Conservation (phyloP, 1,139 yeast genomes). For the Suhomyces bribrorum region DNA sequence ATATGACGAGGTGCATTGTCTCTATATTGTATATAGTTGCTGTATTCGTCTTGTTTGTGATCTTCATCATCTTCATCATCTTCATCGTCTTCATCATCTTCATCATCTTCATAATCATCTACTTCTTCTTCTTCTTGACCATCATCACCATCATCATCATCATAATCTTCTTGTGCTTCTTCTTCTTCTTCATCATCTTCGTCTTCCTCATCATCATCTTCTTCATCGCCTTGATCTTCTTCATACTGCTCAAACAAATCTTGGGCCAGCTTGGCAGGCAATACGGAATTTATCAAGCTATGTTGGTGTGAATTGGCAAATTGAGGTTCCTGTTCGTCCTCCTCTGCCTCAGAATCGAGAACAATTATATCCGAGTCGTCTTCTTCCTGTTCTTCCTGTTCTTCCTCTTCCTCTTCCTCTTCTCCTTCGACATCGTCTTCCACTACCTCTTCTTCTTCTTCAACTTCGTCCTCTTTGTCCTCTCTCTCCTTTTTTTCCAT, state of each 20-base stretch:
- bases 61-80: slow-evolving; percentile 5
- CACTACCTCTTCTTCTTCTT: slow-evolving; percentile 10
- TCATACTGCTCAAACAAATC: slow-evolving; percentile 1
- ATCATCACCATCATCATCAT: slow-evolving; percentile 3
- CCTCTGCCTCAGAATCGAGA: slow-evolving; percentile 4
- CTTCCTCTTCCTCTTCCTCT: slow-evolving; percentile 12
- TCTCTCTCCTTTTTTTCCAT: slow-evolving; percentile 17
- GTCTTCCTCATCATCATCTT: too few species aligned
- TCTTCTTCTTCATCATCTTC: slow-evolving; percentile 2
- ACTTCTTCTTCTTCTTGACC: slow-evolving; percentile 4
- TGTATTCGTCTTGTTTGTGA: slow-evolving; percentile 6
- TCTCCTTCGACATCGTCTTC: slow-evolving; percentile 11
- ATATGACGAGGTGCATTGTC: too few species aligned
- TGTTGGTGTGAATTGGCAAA: not conserved
- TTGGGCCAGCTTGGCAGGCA: not conserved
- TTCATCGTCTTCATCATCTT: slow-evolving; percentile 4
- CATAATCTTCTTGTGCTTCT: slow-evolving; percentile 3
- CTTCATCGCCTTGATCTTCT: slow-evolving; percentile 1
- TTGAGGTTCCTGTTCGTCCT: not conserved
- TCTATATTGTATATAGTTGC: not conserved
- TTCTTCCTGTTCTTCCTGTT: slow-evolving; percentile 3
- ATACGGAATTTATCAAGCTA: not conserved
- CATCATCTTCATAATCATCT: slow-evolving; percentile 3
- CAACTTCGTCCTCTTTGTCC: slow-evolving; percentile 7
- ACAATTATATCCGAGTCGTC: slow-evolving; percentile 6